Conservation (phyloP, 495 filamentous ascomycete species). For the Rostrohypoxylon terebratum region DNA sequence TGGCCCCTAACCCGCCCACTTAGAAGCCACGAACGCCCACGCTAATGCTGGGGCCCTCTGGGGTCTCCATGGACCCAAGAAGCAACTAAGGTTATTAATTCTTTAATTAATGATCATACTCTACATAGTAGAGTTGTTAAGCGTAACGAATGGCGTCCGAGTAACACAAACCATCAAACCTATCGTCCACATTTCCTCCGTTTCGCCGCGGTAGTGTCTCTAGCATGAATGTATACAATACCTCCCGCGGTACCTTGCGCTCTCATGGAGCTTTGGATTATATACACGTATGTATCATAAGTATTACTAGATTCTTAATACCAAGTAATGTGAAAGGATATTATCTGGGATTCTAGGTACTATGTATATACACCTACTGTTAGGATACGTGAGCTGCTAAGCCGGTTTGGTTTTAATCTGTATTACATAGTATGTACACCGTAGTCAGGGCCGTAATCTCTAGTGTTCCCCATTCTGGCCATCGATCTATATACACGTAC, state of each 20-base stretch:
- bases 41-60: constrained; percentile 39
- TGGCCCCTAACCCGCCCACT: constrained; percentile 28
- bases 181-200: constrained; percentile 41
- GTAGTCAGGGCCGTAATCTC: constrained; percentile 40
- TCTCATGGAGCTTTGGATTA: constrained; percentile 22
- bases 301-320: constrained; percentile 19
- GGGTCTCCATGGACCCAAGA: constrained; percentile 41
- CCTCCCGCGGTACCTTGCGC: constrained; percentile 28
- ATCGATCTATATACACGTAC: constrained; percentile 25
- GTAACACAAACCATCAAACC: constrained; percentile 32
- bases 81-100: constrained; percentile 34
- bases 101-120: constrained; percentile 42
- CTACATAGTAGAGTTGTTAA: constrained; percentile 23
- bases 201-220: constrained; percentile 42
- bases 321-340: constrained; percentile 21
- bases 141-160: constrained; percentile 31
- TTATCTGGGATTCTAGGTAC: no score
- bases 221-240: constrained; percentile 42
- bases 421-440: constrained; percentile 18
- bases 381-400: constrained; percentile 7
- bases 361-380: constrained; percentile 10
- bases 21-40: constrained; percentile 19
- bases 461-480: constrained; percentile 36
- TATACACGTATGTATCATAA: constrained; percentile 4
- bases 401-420: background rate